Conservation (phyloP, 257 asterid species). For the Solanum acaule region DNA sequence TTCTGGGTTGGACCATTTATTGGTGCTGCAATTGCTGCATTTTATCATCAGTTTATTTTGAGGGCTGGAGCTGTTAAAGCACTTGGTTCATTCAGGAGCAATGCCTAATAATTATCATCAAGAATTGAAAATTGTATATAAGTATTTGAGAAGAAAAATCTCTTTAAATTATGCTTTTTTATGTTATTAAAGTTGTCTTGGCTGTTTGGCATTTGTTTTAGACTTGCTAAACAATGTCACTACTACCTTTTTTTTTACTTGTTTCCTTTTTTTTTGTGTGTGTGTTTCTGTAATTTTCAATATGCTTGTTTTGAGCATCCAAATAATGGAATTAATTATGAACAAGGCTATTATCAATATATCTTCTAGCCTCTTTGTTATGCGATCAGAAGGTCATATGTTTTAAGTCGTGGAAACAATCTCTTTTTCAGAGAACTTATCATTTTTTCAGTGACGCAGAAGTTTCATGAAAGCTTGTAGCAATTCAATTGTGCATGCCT, state of each 20-base stretch:
- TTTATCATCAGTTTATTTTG: slow-evolving; percentile 55
- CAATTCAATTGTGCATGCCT: too few relatives aligned
- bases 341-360: too few relatives aligned
- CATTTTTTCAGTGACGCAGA: too few relatives aligned
- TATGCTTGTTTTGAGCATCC: not conserved
- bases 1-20: slow-evolving; percentile 87
- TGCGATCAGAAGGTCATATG: too few relatives aligned
- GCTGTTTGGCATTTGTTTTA: not conserved
- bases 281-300: too few relatives aligned
- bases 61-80: slow-evolving; percentile 74
- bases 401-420: too few relatives aligned
- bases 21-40: slow-evolving; percentile 78
- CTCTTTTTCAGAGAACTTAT: too few relatives aligned
- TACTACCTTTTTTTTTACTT: too few relatives aligned
- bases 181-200: not conserved
- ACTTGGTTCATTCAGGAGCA: slow-evolving; percentile 68
- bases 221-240: not conserved
- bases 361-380: too few relatives aligned
- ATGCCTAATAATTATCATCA: slow-evolving; percentile 1
- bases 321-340: not conserved
- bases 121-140: not conserved
- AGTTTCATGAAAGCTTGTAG: too few relatives aligned
- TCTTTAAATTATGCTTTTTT: not conserved
- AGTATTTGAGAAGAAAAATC: not conserved
- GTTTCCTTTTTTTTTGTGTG: too few relatives aligned